These are phyloP conservation scores for Pyrus hybrid DNA, from an alignment of 331 rosid genomes.

Conservation along the genomic window DNA sequence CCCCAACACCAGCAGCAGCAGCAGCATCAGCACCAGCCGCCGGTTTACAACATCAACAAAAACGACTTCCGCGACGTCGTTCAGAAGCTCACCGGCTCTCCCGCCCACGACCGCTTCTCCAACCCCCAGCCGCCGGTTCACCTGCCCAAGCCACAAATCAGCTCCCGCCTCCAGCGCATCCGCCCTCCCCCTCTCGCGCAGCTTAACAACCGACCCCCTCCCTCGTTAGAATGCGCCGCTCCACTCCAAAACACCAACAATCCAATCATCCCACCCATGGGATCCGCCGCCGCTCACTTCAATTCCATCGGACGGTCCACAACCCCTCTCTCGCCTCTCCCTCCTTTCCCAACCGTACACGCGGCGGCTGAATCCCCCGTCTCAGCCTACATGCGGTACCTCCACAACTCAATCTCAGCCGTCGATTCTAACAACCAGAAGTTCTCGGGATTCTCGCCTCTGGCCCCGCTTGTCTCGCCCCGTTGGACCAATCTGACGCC, in stretches of 20 bases:
- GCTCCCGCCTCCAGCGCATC: conserved; percentile 84
- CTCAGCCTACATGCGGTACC: conserved; percentile 77
- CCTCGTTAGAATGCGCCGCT: conserved; percentile 30
- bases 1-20: conserved; percentile 5
- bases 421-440: conserved; percentile 37
- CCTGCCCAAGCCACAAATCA: conserved; percentile 53
- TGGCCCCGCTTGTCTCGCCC: conserved; percentile 41
- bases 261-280: conserved; percentile 18
- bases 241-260: conserved; percentile 7
- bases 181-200: conserved; percentile 95
- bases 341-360: conserved; percentile 88
- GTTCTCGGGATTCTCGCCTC: conserved; percentile 62
- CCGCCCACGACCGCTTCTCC: conserved; percentile 82
- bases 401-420: conserved; percentile 37
- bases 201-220: conserved; percentile 51
- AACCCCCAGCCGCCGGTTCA: conserved; percentile 66
- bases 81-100: conserved; percentile 95
- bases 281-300: conserved; percentile 16
- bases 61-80: conserved; percentile 91
- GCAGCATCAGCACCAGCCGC: conserved; percentile 69
- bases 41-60: conserved; percentile 95
- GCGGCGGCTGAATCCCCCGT: conserved; percentile 91
- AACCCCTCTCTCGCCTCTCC: conserved; percentile 75
- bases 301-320: conserved; percentile 40
- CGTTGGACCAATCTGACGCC: conserved; percentile 46